Evolutionary conservation across 2,329 filamentous ascomycete genomes (phyloP), one percentile per base, ranked within the genome.

Genomic region (Pleochaeta shiraiana): DNA sequence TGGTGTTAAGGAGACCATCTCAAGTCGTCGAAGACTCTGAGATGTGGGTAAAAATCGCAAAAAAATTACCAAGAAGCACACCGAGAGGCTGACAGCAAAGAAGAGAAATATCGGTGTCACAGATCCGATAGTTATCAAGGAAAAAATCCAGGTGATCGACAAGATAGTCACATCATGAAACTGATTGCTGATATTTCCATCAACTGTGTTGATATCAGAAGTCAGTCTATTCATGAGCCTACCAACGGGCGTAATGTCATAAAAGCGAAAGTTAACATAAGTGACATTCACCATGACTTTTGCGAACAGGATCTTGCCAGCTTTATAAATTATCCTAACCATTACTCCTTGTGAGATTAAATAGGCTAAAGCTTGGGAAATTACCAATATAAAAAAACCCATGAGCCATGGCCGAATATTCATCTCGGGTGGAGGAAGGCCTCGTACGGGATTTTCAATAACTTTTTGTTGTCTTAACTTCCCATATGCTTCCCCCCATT

Each of bases 161-260:
- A 84, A 81, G 74, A 84, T 89, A 0, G 84, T 83, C 12, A 91
- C 86, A 0, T 79, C 74, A 67, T 88, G 84, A 61, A 95, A 82
- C 14, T 89, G 84, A 11, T 78, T 76, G 60, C 88, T 86, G 69
- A 95, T 87, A n/a, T 87, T 86, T 0, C 90, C 90, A 70, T 96
- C 91, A 0, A 95, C 81, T 62, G 89, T 91, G 31, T 87, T 88
- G 75, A 95, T 93, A 70, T 96, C 90, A 1, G 88, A 89, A 0
- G 90, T 95, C 66, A 96, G 79, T 7, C 91, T 83, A 73, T 96
- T 96, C 88, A 95, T 95, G 67, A 96, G 77, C 59, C 91, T 83
- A 0, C 91, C 91, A 0, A 95, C 85, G 0, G 91, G 91, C 0
- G 91, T 95, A 3, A 89, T 83, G 72, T 96, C 91, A 75, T 95